These are phyloP conservation scores for Candida qinlingensis DNA, from an alignment of 805 yeast species.

Conservation along the genomic window DNA sequence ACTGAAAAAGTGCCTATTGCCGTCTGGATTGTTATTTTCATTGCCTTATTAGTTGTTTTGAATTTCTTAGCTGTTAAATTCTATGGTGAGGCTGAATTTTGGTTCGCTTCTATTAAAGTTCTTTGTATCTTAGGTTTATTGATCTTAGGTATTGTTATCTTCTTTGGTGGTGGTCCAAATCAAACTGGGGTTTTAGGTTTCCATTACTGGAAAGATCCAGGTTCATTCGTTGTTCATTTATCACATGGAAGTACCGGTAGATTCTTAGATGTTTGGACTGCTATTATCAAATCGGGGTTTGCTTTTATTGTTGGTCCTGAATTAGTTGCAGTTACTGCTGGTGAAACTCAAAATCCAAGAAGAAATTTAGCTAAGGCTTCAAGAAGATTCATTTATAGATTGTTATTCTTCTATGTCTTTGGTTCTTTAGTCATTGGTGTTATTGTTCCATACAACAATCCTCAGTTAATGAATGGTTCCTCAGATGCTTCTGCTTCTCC, in stretches of 20 bases:
- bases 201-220: conserved; percentile 60
- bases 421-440: conserved; percentile 69
- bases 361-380: conserved; percentile 59
- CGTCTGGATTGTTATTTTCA: conserved; percentile 56
- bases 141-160: conserved; percentile 48
- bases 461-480: conserved; percentile 40
- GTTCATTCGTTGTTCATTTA: conserved; percentile 46
- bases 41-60: conserved; percentile 37
- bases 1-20: conserved; percentile 54
- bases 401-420: conserved; percentile 52
- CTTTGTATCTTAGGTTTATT: conserved; percentile 60
- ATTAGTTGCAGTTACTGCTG: conserved; percentile 50
- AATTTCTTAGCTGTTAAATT: conserved; percentile 54
- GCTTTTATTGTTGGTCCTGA: conserved; percentile 63
- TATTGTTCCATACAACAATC: conserved; percentile 57
- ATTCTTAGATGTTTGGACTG: conserved; percentile 60
- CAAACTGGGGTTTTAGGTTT: conserved; percentile 52
- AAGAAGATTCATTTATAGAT: conserved; percentile 47
- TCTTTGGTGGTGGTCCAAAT: conserved; percentile 63
- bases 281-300: conserved; percentile 58
- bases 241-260: conserved; percentile 52
- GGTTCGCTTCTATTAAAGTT: conserved; percentile 58
- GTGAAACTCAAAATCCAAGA: conserved; percentile 58
- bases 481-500: conserved; percentile 72
- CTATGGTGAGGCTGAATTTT: conserved; percentile 58